Evolutionary conservation across 2,329 filamentous ascomycete species (phyloP), one percentile per base, ranked within the genome.

Genomic region (Aspergillus tanneri): DNA sequence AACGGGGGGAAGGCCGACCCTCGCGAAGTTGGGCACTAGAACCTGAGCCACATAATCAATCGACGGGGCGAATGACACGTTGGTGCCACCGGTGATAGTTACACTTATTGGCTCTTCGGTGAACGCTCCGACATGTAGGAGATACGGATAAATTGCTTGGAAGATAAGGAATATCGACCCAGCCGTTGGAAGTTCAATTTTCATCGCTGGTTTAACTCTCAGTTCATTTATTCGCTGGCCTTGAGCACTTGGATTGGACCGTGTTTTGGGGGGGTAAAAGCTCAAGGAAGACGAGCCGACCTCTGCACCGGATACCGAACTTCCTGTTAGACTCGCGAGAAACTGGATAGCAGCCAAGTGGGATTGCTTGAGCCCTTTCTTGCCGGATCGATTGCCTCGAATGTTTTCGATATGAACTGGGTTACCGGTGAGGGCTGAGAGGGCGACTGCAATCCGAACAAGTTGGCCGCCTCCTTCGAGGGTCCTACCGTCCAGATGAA

Each of bases 391-490:
- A 22, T 76, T 80, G 23, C 75, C 81, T 6, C 82, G 77, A 46
- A 84, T 80, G 49, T 77, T 63, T 34, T 67, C 69, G 53, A 84
- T 77, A 19, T 66, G 68, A 41, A 84, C 65, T 1, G 80, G 72
- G 1, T 64, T 73, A 18, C 63, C 62, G 5, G 76, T 80, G 12
- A 84, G 68, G 4, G 77, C 75, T 1, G 81, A 78, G 2, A 84
- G 65, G 11, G 76, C 74, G 7, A 83, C 56, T 2, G 80, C 78
- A 43, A 80, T 74, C 18, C 82, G 79, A 35, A 84, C 69, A 2
- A 85, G 71, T 62, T 85, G 82, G 11, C 82, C 82, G 21, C 82
- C 82, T 30, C 81, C 82, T 73, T 85, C 81, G 16, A 84, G 75
- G 3, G 75, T 81, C 14, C 74, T 75, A 39, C 82, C 81, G 59